Base-by-base conservation (phyloP, 768 basidiomycete genomes). In the Porphyrellus cyaneotinctus region DNA sequence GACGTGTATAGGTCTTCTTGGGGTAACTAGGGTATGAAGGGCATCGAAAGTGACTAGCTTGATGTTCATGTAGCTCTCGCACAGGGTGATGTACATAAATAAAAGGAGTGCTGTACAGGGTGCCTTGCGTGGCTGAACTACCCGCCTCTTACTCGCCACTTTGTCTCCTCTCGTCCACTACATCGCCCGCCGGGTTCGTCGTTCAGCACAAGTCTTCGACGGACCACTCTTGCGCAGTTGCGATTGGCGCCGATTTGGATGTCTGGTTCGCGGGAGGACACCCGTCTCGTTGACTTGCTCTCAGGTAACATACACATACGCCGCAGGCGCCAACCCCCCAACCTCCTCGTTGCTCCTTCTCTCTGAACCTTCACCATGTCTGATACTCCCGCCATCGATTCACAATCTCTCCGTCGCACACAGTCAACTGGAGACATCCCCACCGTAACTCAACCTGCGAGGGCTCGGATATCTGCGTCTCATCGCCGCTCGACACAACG, bases 31-130 rank as follows among this genome's bases (percentile, higher is more conserved):
- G n/a, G 90, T 92, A 61, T 85, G 81, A 23, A 91, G 71, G 1
- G 82, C 82, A 61, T 92, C 90, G 58, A 92, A 91, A n/a, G 85
- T 82, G 42, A 90, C 84, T 8, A 89, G 71, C 10, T 77, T 80
- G 65, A 87, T 35, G 36, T n/a, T 80, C 61, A 57, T 56, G 43
- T 30, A 30, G 13, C 22, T n/a, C 23, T 14, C 12, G 20, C 23
- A 35, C 52, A 45, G 52, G 39, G 45, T 48, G 6, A 37, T 49
- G 57, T 54, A 62, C 52, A 59, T 52, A 60, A 56, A 52, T 47
- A 62, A 56, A 49, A 17, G 47, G 38, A 37, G 38, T 43, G 60
- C 51, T 43, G 52, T 41, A 28, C 17, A 38, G n/a, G 17, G 6
- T 31, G 22, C 14, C 9, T 43, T 43, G 49, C 51, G 59, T 51